Conservation (phyloP, 1,284 basidiomycete genomes). For the Coriolopsis trogii region DNA sequence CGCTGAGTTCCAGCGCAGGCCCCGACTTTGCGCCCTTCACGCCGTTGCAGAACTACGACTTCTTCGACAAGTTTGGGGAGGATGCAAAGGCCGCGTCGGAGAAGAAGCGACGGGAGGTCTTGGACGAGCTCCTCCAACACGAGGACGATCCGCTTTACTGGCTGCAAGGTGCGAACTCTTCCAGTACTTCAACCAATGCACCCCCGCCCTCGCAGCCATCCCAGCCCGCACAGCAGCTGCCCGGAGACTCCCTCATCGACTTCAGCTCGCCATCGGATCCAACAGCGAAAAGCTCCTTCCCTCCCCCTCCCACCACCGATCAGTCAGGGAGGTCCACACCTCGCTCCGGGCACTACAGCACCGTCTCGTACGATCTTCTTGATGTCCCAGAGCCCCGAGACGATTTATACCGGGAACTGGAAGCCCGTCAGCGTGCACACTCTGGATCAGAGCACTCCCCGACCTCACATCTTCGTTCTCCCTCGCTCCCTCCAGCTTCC, state of each 20-base stretch:
- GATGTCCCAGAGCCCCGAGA: conserved; percentile 2
- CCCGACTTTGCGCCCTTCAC: conserved; percentile 24
- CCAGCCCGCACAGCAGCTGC: background rate
- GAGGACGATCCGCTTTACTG: conserved; percentile 73
- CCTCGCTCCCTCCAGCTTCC: conserved; percentile 35
- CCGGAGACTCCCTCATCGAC: conserved; percentile 18
- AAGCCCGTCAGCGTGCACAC: conserved; percentile 7
- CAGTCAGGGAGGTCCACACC: background rate
- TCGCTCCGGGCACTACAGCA: background rate
- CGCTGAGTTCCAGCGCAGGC: conserved; percentile 39
- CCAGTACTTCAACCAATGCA: conserved; percentile 14
- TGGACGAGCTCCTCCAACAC: conserved; percentile 65
- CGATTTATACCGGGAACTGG: conserved; percentile 1
- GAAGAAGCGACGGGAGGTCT: conserved; percentile 50
- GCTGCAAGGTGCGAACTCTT: conserved; percentile 22
- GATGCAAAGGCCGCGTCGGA: conserved; percentile 56
- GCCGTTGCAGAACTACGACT: conserved; percentile 39
- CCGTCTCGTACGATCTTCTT: conserved; percentile 4
- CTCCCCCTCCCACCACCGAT: background rate
- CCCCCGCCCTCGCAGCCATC: conserved; percentile 14
- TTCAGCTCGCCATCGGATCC: conserved; percentile 17
- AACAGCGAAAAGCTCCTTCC: background rate
- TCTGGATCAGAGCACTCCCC: conserved; percentile 17
- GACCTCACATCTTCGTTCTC: conserved; percentile 30
- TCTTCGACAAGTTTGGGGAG: conserved; percentile 61